phyloP scores from a whole-genome alignment of 208 protist species.

The Trypanosoma mega region DNA sequence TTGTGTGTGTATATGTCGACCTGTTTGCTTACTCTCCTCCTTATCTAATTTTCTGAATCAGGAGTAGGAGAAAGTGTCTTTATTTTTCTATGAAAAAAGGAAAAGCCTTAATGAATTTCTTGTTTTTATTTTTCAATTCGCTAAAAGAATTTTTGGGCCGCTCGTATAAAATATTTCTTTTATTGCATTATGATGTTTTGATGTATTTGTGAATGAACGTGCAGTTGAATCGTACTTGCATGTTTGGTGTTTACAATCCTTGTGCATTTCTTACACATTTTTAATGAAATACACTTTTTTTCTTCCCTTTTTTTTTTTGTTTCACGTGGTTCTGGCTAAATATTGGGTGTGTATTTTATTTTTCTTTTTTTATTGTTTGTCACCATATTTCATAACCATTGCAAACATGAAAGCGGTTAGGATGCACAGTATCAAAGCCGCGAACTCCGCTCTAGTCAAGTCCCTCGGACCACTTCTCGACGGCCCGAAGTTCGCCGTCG shows the following conservation, averaged over 20 bases:
- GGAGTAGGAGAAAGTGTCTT: no score
- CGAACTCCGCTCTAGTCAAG: slow-evolving; percentile 41
- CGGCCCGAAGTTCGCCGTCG: slow-evolving; percentile 85
- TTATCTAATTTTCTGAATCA: no score
- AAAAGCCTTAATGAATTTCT: slow-evolving; percentile 12
- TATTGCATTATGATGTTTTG: no score
- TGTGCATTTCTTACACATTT: background rate
- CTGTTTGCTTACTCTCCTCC: no score
- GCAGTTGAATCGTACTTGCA: no score
- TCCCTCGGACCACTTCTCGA: slow-evolving; percentile 51
- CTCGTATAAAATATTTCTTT: no score
- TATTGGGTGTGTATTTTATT: background rate
- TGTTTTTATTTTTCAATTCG: no score
- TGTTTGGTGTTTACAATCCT: background rate
- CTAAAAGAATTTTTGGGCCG: no score
- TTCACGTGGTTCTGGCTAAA: background rate
- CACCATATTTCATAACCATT: slow-evolving; percentile 9
- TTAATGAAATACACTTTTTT: background rate
- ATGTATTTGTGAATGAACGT: no score
- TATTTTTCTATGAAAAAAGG: slow-evolving; percentile 1
- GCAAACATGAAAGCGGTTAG: background rate
- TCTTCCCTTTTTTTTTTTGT: background rate
- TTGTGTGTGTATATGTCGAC: no score
- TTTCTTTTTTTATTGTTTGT: slow-evolving; percentile 3
- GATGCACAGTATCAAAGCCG: slow-evolving; percentile 31